Conservation (phyloP, 305 asterid species). For the Plantago lanceolata region DNA sequence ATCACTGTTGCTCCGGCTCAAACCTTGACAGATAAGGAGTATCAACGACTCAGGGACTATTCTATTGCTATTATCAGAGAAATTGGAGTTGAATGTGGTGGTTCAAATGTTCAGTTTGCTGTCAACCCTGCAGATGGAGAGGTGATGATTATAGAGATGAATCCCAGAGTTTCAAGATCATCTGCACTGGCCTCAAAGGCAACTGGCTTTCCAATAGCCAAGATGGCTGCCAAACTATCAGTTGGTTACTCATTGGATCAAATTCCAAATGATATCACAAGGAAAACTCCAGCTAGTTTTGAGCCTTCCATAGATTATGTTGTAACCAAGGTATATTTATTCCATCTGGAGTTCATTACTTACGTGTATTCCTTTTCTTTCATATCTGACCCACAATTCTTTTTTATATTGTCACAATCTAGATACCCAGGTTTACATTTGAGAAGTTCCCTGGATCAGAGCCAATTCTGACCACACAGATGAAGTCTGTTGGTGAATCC, state of each 20-base stretch:
- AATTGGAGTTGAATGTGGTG: constrained; percentile 98
- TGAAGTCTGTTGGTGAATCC: constrained; percentile 97
- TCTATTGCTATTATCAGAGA: constrained; percentile 95
- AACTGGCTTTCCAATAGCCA: constrained; percentile 96
- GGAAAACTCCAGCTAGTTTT: constrained; percentile 96
- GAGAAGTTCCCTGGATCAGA: constrained; percentile 98
- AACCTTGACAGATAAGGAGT: constrained; percentile 92
- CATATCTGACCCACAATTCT: neutral
- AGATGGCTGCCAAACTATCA: constrained; percentile 95
- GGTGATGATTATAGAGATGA: constrained; percentile 97
- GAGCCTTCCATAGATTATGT: constrained; percentile 99
- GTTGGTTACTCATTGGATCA: constrained; percentile 94
- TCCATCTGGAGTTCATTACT: neutral
- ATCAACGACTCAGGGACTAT: constrained; percentile 91
- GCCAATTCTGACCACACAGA: constrained; percentile 87
- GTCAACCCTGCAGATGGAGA: constrained; percentile 89
- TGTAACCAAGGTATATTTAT: constrained; percentile 69
- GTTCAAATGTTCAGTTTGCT: constrained; percentile 97
- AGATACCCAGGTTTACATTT: constrained; percentile 93
- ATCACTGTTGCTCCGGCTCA: constrained; percentile 98
- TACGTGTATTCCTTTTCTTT: neutral
- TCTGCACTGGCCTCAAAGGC: constrained; percentile 98
- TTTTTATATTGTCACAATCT: constrained; percentile 24
- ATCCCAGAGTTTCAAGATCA: constrained; percentile 94
- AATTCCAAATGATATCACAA: constrained; percentile 94